Base-by-base conservation (phyloP, 495 filamentous ascomycete genomes). In the Ascodesmis nigricans region DNA sequence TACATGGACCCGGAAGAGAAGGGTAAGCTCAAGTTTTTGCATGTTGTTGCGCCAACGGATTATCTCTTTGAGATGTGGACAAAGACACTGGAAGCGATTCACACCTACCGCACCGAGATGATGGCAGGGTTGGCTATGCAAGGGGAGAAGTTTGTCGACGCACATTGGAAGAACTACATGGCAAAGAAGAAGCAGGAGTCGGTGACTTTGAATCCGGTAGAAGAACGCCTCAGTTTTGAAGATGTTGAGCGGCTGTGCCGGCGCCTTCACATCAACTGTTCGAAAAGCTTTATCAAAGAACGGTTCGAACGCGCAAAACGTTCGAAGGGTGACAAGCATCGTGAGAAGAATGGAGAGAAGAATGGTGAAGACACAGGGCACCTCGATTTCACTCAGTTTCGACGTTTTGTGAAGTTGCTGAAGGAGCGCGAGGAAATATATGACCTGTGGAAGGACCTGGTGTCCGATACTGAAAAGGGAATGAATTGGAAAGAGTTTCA, bases 141-240 rank as follows among this genome's bases (percentile, higher is more conserved):
- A 37, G 73, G 74, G 49, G 81, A 93, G 49, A 73, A 72, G 36
- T 75, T 74, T 30, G 63, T 92, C 23, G 69, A 67, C 32, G 65
- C 65, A 21, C 77, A 84, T 50, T 97, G 87, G 87, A 65, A 68
- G 38, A 67, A 64, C n/a, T 81, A 87, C 52, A 87, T 91, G 75
- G 59, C 65, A 4, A 67, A 68, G 6, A 15, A 31, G 7, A 31
- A 8, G 28, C 28, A 31, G 14, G 14, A 8, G 28, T 33, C 31
- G 10, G 31, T 5, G 10, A 5, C 58, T 1, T 60, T 38, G 31
- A 44, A 35, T 8, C 35, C 65, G 0, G 69, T 71, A 28, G 70
- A 71, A 2, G 76, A 78, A 43, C 63, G 58, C 31, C 69, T 93
- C 22, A 73, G 80, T 33, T 67, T 87, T 29, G 59, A 59, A 19